A percentile compares a stretch with the other conserved stretches of the same genome.
phyloP scores from a whole-genome alignment of 768 basidiomycete genomes.

The Mycena haematopus region DNA sequence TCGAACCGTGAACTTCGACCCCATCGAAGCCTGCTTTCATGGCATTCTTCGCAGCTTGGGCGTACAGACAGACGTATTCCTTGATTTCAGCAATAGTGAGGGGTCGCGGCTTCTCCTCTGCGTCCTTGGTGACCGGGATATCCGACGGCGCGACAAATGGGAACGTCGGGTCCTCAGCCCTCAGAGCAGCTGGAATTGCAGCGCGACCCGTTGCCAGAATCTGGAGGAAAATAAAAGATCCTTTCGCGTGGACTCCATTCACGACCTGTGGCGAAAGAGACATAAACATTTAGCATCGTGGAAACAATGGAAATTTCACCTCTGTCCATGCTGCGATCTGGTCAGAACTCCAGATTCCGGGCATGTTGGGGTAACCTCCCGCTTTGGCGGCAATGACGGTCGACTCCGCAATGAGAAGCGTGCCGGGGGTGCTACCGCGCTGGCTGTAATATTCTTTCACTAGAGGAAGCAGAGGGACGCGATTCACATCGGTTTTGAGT shows the following conservation, averaged over 20 bases:
- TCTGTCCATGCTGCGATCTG: slow-evolving; percentile 32
- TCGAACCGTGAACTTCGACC: slow-evolving; percentile 35
- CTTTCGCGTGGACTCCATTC: slow-evolving; percentile 54
- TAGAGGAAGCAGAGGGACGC: slow-evolving; percentile 36
- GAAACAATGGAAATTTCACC: neutral
- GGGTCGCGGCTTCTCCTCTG: slow-evolving; percentile 26
- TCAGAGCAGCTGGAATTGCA: slow-evolving; percentile 33
- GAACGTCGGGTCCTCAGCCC: slow-evolving; percentile 34
- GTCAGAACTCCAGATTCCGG: slow-evolving; percentile 31
- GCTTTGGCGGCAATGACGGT: slow-evolving; percentile 40
- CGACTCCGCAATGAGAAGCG: slow-evolving; percentile 49
- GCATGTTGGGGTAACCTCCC: slow-evolving; percentile 31
- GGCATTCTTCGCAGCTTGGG: slow-evolving; percentile 41
- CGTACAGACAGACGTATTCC: slow-evolving; percentile 37
- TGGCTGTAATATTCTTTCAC: slow-evolving; percentile 39
- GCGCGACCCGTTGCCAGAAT: slow-evolving; percentile 47
- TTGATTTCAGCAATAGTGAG: slow-evolving; percentile 39
- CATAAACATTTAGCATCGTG: too few species aligned
- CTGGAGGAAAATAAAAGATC: slow-evolving; percentile 38
- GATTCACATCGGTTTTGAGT: slow-evolving; percentile 32
- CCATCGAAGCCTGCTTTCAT: slow-evolving; percentile 49
- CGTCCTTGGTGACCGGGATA: slow-evolving; percentile 20
- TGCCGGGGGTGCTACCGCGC: slow-evolving; percentile 39
- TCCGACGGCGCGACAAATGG: slow-evolving; percentile 35
- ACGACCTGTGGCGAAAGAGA: too few species aligned